phyloP scores from a whole-genome alignment of 2,329 filamentous ascomycete species.

The Aspergillus sp. region DNA sequence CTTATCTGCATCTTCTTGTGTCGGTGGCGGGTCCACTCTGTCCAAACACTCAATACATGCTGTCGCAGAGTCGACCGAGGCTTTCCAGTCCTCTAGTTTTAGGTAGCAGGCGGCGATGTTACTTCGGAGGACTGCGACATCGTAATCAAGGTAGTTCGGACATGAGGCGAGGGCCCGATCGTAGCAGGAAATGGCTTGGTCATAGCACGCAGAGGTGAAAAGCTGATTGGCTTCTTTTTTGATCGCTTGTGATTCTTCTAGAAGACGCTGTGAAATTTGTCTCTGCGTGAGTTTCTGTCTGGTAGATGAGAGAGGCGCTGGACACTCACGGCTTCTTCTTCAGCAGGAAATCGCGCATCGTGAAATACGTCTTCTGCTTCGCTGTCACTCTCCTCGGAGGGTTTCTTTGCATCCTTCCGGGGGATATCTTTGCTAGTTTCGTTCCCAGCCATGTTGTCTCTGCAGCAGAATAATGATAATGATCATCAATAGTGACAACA shows the following conservation, averaged over 20 bases:
- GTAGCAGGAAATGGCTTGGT: conserved; percentile 76
- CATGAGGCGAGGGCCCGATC: conserved; percentile 73
- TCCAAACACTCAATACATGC: conserved; percentile 69
- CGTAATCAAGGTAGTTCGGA: conserved; percentile 81
- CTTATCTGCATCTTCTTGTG: conserved; percentile 11
- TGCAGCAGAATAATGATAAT: too few relatives aligned
- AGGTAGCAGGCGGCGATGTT: conserved; percentile 88
- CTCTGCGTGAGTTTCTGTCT: conserved; percentile 6
- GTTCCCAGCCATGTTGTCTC: neutral
- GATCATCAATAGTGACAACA: too few relatives aligned
- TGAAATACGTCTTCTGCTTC: conserved; percentile 38
- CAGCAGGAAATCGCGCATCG: conserved; percentile 40
- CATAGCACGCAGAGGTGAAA: conserved; percentile 69
- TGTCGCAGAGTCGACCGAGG: conserved; percentile 69
- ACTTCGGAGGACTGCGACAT: conserved; percentile 78
- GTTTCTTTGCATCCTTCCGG: conserved; percentile 1
- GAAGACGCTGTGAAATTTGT: conserved; percentile 49
- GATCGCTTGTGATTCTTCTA: conserved; percentile 65
- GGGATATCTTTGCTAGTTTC: neutral
- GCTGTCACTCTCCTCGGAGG: conserved; percentile 20
- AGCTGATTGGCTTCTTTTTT: conserved; percentile 74
- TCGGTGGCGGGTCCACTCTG: conserved; percentile 47
- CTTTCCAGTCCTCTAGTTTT: conserved; percentile 80
- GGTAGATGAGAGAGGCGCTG: conserved; percentile 1
- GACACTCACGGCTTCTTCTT: conserved; percentile 43